These are phyloP conservation scores for Mycena filopes DNA, from an alignment of 768 basidiomycete species.

Conservation along the genomic window DNA sequence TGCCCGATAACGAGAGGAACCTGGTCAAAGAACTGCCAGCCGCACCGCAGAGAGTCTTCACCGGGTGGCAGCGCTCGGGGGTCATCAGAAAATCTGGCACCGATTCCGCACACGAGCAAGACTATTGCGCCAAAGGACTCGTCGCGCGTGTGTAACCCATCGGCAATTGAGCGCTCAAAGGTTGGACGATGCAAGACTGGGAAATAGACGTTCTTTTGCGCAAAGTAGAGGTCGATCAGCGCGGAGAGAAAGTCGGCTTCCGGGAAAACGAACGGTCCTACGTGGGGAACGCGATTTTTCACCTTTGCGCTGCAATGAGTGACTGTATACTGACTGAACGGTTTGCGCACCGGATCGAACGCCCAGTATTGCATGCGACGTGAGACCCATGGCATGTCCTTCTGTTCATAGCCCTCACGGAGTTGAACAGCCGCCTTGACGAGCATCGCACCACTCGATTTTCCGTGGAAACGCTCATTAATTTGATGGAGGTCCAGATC, in stretches of 20 bases:
- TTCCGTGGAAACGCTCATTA: conserved; percentile 10
- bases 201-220: neutral
- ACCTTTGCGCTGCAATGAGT: neutral
- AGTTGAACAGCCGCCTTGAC: conserved; percentile 18
- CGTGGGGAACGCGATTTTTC: conserved; percentile 9
- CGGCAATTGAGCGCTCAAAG: conserved; percentile 52
- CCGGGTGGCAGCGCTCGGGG: conserved; percentile 44
- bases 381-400: conserved; percentile 3
- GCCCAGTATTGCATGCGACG: conserved; percentile 31
- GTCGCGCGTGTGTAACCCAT: conserved; percentile 51
- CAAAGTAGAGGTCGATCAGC: conserved; percentile 15
- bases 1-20: neutral
- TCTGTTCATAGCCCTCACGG: conserved; percentile 19
- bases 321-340: neutral
- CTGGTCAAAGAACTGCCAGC: conserved; percentile 27
- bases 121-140: conserved; percentile 55
- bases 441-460: conserved; percentile 23
- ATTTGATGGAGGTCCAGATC: neutral
- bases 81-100: conserved; percentile 46
- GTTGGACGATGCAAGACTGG: conserved; percentile 65
- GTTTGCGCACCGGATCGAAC: conserved; percentile 18
- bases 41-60: conserved; percentile 30
- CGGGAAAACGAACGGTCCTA: conserved; percentile 43
- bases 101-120: conserved; percentile 63
- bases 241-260: conserved; percentile 42